Base-by-base conservation (phyloP, 768 basidiomycete species). In the Pisolithus sp. region DNA sequence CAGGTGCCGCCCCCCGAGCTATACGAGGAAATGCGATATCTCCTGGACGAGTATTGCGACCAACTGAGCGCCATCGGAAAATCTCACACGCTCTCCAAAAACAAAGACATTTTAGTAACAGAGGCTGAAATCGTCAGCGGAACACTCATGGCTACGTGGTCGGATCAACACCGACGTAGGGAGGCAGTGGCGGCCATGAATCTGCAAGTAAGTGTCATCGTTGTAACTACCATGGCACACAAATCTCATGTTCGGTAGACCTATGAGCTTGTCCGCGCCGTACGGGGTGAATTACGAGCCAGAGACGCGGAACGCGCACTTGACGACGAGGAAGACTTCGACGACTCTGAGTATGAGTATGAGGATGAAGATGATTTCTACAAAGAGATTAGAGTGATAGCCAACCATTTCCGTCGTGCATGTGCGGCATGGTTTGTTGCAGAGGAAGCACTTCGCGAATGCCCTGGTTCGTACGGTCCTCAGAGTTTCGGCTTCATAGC, bases 401-500 rank as follows among this genome's bases (percentile, higher is more conserved):
- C 58, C 1, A 63, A 57, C 44, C 52, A 55, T 38, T 73, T 75
- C 53, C 60, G 56, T 53, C 73, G 76, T 17, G 68, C 73, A 13
- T 77, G 71, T 70, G 71, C 70, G 1, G 78, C 67, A 0, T 78
- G 77, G 78, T 54, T 63, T 5, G 68, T 69, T 6, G 71, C 73
- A 0, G 69, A 70, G 54, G 62, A 59, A 2, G 44, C 40, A 9
- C 37, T 75, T 17, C 47, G 40, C 42, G 53, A 56, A 0, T 61
- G 68, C 13, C 58, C 62, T 15, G 53, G 23, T 4, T 46, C 47
- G 43, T 78, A 70, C 53, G 76, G 76, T 1, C 61, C 72, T 7
- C 69, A 70, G 53, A 75, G 73, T 55, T 78, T 77, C 46, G 76
- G 77, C 9, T 51, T 75, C 51, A 64, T 79, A 17, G 75, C 74